Percentiles rank a stretch among this genome's conserved stretches.
Evolutionary conservation across 2,329 filamentous ascomycete species (phyloP).

Genomic region (Lanzia echinophila): DNA sequence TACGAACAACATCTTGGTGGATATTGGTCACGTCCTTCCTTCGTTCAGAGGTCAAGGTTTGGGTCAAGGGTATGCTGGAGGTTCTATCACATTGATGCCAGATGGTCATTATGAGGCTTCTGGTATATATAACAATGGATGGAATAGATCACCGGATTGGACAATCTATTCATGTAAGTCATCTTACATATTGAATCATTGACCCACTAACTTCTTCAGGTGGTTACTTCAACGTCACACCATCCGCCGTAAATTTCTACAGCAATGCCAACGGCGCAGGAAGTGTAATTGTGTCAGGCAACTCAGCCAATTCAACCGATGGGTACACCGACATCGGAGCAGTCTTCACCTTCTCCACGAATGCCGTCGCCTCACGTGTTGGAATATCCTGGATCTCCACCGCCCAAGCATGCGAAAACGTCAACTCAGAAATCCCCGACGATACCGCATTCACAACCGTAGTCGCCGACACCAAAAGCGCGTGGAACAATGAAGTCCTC

Average conservation of each 20-base stretch:
- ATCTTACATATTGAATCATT: constrained; percentile 24
- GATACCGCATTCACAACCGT: constrained; percentile 37
- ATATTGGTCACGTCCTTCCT: constrained; percentile 47
- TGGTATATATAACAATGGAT: constrained; percentile 46
- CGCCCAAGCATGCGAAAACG: constrained; percentile 41
- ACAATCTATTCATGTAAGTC: constrained; percentile 54
- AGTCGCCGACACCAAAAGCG: constrained; percentile 16
- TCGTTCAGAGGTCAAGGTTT: constrained; percentile 54
- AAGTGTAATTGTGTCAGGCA: constrained; percentile 17
- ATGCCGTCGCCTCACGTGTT: constrained; percentile 41
- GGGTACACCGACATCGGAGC: constrained; percentile 5
- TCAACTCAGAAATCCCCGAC: constrained; percentile 37
- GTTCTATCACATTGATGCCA: constrained; percentile 44
- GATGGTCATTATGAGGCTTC: constrained; percentile 13
- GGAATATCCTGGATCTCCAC: constrained; percentile 43
- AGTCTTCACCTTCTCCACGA: constrained; percentile 37
- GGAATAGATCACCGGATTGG: constrained; percentile 58
- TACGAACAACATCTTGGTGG: constrained; percentile 19
- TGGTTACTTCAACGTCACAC: constrained; percentile 22
- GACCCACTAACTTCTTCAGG: constrained; percentile 12
- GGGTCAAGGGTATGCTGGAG: constrained; percentile 57
- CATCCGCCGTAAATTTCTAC: constrained; percentile 21
- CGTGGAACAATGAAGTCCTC: constrained; percentile 10
- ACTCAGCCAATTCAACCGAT: neutral
- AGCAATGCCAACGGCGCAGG: constrained; percentile 25